Evolutionary conservation across 2,329 filamentous ascomycete genomes (phyloP), one percentile per base, ranked within the genome.

Genomic region (Tolypocladium ovalisporum): DNA sequence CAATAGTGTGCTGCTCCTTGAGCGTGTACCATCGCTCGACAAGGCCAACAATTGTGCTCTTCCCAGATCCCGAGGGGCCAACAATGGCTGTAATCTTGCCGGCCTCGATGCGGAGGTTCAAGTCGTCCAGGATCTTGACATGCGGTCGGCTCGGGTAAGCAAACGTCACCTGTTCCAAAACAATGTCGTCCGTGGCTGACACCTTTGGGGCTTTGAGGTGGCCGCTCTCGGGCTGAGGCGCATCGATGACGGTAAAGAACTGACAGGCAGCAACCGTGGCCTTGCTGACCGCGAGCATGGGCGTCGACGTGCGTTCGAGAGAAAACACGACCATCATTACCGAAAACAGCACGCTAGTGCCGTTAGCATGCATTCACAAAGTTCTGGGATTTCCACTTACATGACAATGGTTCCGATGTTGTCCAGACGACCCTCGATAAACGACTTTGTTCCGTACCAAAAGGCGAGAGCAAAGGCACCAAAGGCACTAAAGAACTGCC

Each of bases 11-110:
- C 59, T 83, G 77, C 7, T 79, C 74, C 39, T 78, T 73, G 1
- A 87, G 73, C 2, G 83, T 81, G 66, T 90, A 90, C 85, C 86
- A 90, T 36, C 86, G 76, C 65, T 90, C 84, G 3, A 90, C 74
- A 2, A 91, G 71, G 0, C 84, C 86, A 0, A 90, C 82, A 32
- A 90, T 83, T 0, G 88, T 91, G 54, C 84, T 88, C 68, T 91
- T 92, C 0, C 88, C 88, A 5, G 81, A 85, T 0, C 88, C 88
- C 2, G 85, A 88, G 0, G 86, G 81, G 0, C 88, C 88, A 24
- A 91, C 87, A 22, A 91, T 85, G 2, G 88, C 88, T 0, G 86
- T 89, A 2, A 85, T 79, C 64, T 88, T 87, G 24, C 85, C 85
- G 9, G 81, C 76, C 59, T 81, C 75, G 57, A 90, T 81, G 0